phyloP scores from a whole-genome alignment of 306 rosid species.

The Quercus mongolica region DNA sequence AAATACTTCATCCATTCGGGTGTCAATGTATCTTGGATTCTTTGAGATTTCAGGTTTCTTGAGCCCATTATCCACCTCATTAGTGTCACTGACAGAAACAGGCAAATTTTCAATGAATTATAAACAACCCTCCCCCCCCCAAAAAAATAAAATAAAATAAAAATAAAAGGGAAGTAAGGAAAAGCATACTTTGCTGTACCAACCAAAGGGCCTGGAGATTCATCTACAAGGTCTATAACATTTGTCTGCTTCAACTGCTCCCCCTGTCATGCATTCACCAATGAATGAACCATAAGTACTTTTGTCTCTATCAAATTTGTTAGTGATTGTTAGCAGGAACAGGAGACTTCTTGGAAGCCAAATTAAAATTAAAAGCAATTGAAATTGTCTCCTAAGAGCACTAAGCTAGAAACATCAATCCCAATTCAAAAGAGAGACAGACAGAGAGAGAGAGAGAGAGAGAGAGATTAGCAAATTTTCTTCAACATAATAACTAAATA shows the following conservation, averaged over 20 bases:
- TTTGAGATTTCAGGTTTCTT: slow-evolving; percentile 41
- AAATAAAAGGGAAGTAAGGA: slow-evolving; percentile 4
- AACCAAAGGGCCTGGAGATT: slow-evolving; percentile 33
- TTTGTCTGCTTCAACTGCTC: slow-evolving; percentile 47
- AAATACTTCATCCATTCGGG: slow-evolving; percentile 73
- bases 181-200: slow-evolving; percentile 30
- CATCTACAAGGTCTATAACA: slow-evolving; percentile 29
- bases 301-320: not conserved
- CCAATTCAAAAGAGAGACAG: not conserved
- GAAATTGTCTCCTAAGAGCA: not conserved
- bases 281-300: not conserved
- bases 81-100: slow-evolving; percentile 22
- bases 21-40: slow-evolving; percentile 57
- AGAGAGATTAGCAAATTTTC: not conserved
- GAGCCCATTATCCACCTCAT: slow-evolving; percentile 36
- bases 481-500: not conserved
- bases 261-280: slow-evolving; percentile 31
- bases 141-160: not conserved
- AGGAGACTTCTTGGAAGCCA: not conserved
- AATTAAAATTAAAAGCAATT: not conserved
- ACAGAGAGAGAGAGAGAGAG: too few relatives aligned
- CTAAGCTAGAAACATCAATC: not conserved
- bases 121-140: not conserved
- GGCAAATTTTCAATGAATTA: slow-evolving; percentile 5
- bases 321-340: not conserved